These are phyloP conservation scores for Euphorbia lathyris DNA, from an alignment of 345 rosid genomes.

Conservation along the genomic window DNA sequence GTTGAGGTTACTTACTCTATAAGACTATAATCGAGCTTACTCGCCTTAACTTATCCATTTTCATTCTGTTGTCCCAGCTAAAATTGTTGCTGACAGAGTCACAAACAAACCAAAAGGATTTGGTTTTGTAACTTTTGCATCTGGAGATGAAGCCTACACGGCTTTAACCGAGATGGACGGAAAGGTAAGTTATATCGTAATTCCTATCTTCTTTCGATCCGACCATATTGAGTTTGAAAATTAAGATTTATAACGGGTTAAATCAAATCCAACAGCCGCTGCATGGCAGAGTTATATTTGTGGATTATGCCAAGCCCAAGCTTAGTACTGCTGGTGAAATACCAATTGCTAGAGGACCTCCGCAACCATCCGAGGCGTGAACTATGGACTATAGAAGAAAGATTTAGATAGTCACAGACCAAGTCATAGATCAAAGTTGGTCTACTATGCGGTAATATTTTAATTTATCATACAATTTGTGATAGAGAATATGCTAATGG, in stretches of 20 bases:
- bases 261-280: constrained; percentile 36
- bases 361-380: constrained; percentile 24
- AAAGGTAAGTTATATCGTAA: constrained; percentile 63
- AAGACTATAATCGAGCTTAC: neutral
- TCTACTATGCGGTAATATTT: neutral
- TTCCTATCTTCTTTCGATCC: neutral
- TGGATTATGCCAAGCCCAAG: constrained; percentile 69
- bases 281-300: constrained; percentile 64
- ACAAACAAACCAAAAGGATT: constrained; percentile 74
- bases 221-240: neutral
- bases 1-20: neutral
- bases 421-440: neutral
- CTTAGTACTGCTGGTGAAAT: constrained; percentile 31
- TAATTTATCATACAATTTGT: too few species aligned
- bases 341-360: constrained; percentile 87
- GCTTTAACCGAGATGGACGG: constrained; percentile 65
- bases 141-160: constrained; percentile 62
- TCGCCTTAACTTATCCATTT: neutral
- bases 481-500: too few species aligned
- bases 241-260: constrained; percentile 13
- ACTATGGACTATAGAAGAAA: neutral
- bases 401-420: neutral
- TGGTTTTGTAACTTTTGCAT: constrained; percentile 83
- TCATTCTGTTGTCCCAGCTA: constrained; percentile 38
- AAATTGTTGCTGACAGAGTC: constrained; percentile 58